Evolutionary conservation across 2,329 filamentous ascomycete genomes (phyloP).

Genomic region (Diaporthe citri): DNA sequence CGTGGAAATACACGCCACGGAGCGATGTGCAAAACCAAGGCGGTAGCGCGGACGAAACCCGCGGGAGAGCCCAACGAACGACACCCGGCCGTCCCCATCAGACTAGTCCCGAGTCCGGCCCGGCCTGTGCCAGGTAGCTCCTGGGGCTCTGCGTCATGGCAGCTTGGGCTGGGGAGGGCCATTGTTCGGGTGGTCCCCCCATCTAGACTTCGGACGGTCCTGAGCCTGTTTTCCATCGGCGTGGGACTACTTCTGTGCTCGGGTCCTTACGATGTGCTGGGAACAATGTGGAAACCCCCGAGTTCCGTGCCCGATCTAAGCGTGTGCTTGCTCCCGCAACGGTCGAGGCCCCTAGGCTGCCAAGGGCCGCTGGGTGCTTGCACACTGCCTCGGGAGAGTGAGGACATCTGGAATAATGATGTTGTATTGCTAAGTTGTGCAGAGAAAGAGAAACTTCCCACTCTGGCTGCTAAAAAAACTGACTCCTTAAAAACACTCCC

Average conservation of each 20-base stretch:
- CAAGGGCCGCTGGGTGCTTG: neutral
- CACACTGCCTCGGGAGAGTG: neutral
- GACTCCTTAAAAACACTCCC: no score
- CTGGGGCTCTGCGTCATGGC: conserved; percentile 15
- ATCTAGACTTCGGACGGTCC: neutral
- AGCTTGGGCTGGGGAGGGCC: neutral
- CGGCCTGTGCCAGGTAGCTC: neutral
- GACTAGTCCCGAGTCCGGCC: conserved; percentile 12
- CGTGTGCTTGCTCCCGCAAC: neutral
- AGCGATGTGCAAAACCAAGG: neutral
- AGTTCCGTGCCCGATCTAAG: neutral
- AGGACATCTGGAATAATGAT: no score
- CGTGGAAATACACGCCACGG: neutral
- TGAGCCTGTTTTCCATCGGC: neutral
- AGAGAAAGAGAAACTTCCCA: no score
- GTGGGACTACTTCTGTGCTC: neutral
- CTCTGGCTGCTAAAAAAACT: no score
- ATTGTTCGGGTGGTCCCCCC: neutral
- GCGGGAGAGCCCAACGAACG: neutral
- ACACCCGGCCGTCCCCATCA: neutral
- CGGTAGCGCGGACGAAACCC: neutral
- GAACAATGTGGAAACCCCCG: neutral
- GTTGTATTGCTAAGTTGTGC: no score
- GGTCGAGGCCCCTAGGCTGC: neutral
- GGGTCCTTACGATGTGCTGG: neutral